These are phyloP conservation scores for Kewa caespitosa DNA, from an alignment of 179 eudicot species.

Conservation along the genomic window DNA sequence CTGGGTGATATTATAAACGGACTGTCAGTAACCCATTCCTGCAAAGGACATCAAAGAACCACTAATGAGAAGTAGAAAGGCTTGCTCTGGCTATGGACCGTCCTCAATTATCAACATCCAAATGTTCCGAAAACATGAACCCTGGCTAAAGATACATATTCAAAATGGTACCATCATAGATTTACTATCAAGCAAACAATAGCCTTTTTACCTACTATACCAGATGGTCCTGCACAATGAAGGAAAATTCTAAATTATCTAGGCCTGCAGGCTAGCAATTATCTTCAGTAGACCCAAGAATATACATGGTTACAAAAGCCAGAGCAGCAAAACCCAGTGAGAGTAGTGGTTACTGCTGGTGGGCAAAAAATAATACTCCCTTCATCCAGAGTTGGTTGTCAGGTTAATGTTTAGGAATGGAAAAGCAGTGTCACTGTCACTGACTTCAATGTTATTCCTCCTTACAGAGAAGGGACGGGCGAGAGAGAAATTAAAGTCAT, in stretches of 20 bases:
- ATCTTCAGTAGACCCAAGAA: not conserved
- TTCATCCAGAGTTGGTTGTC: no score
- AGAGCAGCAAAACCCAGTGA: not conserved
- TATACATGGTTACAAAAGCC: conserved; percentile 1
- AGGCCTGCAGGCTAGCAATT: not conserved
- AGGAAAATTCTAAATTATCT: not conserved
- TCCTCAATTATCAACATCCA: not conserved
- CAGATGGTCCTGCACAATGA: not conserved
- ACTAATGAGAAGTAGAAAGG: conserved; percentile 12
- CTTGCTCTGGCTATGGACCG: not conserved
- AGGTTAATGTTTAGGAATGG: no score
- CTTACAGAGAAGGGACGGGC: no score
- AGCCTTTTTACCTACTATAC: no score
- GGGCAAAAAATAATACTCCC: not conserved
- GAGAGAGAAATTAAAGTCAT: no score
- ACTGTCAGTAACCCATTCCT: conserved; percentile 97
- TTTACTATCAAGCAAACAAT: no score
- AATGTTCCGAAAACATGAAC: not conserved
- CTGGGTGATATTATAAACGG: conserved; percentile 97
- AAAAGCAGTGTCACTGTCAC: no score
- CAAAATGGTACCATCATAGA: conserved; percentile 6
- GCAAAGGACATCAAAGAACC: conserved; percentile 40
- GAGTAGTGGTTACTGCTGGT: not conserved
- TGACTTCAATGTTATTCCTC: no score
- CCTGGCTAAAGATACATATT: not conserved